Evolutionary conservation across 805 yeast genomes (phyloP).

Genomic region (Lipomyces sp.): DNA sequence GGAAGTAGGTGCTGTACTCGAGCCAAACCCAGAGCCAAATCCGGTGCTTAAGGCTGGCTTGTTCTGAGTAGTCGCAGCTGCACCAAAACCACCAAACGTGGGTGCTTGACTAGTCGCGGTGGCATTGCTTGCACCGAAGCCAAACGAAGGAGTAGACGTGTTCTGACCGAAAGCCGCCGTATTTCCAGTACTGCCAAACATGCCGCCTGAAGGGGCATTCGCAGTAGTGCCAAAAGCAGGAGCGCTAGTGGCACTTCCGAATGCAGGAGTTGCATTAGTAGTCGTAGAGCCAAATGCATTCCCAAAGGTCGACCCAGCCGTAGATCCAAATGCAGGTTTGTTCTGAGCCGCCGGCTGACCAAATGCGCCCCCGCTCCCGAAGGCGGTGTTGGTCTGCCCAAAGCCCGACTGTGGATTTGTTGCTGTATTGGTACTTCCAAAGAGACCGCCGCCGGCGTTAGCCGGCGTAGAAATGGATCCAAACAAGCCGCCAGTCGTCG

Average conservation of each 20-base stretch:
- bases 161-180: constrained; percentile 23
- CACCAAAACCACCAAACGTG: constrained; percentile 38
- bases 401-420: constrained; percentile 38
- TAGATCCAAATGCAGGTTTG: constrained; percentile 28
- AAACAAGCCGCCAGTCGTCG: constrained; percentile 23
- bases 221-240: constrained; percentile 43
- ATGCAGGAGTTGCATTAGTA: constrained; percentile 26
- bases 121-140: constrained; percentile 41
- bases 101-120: constrained; percentile 24
- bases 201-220: constrained; percentile 27
- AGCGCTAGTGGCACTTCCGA: constrained; percentile 30
- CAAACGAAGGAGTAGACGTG: constrained; percentile 28
- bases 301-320: constrained; percentile 9
- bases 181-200: constrained; percentile 16
- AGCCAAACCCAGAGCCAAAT: constrained; percentile 33
- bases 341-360: constrained; percentile 34
- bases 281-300: constrained; percentile 35
- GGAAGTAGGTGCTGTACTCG: constrained; percentile 30
- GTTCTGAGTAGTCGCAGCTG: constrained; percentile 23
- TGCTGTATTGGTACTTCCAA: constrained; percentile 27
- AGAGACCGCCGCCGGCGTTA: constrained; percentile 26
- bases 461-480: constrained; percentile 9
- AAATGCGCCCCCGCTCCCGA: constrained; percentile 26
- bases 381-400: constrained; percentile 41
- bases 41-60: constrained; percentile 31